Evolutionary conservation across 768 basidiomycete species (phyloP), one percentile per base, ranked within the genome.

Genomic region (Suillus placidus): DNA sequence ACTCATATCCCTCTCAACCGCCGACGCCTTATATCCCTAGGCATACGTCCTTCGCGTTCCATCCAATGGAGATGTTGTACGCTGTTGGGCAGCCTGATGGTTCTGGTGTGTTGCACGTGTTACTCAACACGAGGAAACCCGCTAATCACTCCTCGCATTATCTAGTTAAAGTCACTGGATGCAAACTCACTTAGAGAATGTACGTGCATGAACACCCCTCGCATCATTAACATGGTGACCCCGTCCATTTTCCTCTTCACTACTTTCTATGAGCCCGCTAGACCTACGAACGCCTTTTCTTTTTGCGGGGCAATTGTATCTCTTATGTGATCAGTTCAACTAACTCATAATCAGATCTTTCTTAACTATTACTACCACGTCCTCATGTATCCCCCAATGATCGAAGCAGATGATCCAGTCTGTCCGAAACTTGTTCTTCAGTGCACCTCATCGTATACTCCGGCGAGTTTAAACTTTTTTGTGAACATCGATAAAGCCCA

Each of bases 41-140:
- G 67, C 80, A 78, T 64, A 88, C 86, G 52, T 88, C 90, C 37
- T 78, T 94, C 60, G 81, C 84, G 2, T 95, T 95, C 83, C 94
- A 95, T 73, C 93, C 94, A 14, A 83, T 87, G 67, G 92, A 95
- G 76, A 94, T 95, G 94, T 74, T 95, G 68, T 91, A 87, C 70
- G 91, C 87, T 20, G 74, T 89, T 18, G 92, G 92, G 10, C 85
- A 85, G 52, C 84, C 89, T 60, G 92, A 94, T 74, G 92, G 93
- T 1, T 72, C 79, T 66, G 81, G 86, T 87, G 71, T 66, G 83
- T 68, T 26, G 62, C 63, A 13, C 6, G 30, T 64, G 37, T 54
- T 62, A 37, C 23, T 37, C 55, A 35, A 61, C 18, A 40, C 30
- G 35, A 40, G 20, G n/a, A 35, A 16, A 43, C 10, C 55, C 23